Base-by-base conservation (phyloP, 805 yeast genomes). In the Saccharomyces kudriavzevii region DNA sequence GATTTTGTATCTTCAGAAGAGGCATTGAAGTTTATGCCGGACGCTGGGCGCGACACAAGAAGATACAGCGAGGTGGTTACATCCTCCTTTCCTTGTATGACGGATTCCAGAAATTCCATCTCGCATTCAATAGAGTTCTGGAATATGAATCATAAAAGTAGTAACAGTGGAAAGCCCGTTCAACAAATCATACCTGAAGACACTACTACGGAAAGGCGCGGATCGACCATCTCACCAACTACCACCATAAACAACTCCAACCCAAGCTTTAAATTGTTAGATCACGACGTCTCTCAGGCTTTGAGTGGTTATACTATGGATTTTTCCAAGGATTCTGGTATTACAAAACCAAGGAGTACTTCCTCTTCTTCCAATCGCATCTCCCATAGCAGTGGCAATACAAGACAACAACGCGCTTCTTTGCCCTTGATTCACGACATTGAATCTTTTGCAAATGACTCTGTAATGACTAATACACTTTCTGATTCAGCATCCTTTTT, bases 101-200 rank as follows among this genome's bases (percentile, higher is more conserved):
- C 60, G 1, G 58, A 54, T 24, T 49, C 60, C 14, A 56, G 70
- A 46, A 61, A 60, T 22, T 64, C 69, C 9, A 65, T 66, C 11
- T 66, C 70, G 9, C 65, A 66, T 50, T 49, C 57, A 22, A 49
- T 64, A 2, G 69, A 66, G 49, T 60, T 64, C 49, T 66, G 69
- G 70, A 63, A 64, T 52, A 47, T 63, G 20, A 43, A 48, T 17
- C 46, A 50, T 40, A 55, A 27, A 13, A 48, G 31, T 14, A 40
- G 28, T 17, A 40, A 22, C 22, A 49, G 29, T 47, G n/a, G 25
- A 8, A 40, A 35, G 26, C 11, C 43, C 24, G 17, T 24, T 9
- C 43, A 35, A 17, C 43, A 35, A 35, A 35, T 35, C 11, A 35
- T 35, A 3, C 43, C 56, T 59, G 50, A 54, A 52, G 43, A 58